Evolutionary conservation across 1,284 basidiomycete genomes (phyloP), one percentile per base, ranked within the genome.

Genomic region (Microbotryum violaceum): DNA sequence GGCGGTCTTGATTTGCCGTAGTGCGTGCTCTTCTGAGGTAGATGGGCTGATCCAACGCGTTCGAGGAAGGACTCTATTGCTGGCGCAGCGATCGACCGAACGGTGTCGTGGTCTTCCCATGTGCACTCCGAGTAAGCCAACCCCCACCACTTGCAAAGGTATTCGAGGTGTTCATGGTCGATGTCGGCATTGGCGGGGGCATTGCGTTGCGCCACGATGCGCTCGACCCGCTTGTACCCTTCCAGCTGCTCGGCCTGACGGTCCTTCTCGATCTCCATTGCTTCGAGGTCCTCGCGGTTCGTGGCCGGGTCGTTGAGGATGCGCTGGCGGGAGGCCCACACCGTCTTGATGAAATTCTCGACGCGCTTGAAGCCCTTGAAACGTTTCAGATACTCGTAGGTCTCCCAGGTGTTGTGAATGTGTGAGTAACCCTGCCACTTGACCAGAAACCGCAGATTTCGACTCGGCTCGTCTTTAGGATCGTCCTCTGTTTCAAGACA

Each of bases 61-160:
- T 78, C 76, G 61, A 89, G 82, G 78, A 88, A 97, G 3, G 83
- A 86, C 52, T 87, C 85, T 71, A 98, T 89, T 62, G 88, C 85
- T 7, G 81, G 80, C 56, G 78, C 73, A 0, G 79, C 80, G 44
- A 73, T 77, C 16, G 66, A 63, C 6, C 61, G 60, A 21, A 75
- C 63, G 10, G 68, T 70, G 56, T 75, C 74, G 64, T 85, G 81
- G 63, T 82, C 78, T 75, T 99, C 96, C 96, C 96, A 99, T 3
- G 96, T 98, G 74, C 90, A 90, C 70, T 97, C 88, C 62, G 89
- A 86, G 77, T 99, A 98, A 72, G 90, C 87, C 70, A 98, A 84
- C 46, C 87, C 87, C 73, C 85, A 87, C 96, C 96, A 99, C 78
- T 99, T 98, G 85, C 89, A 91, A 76, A 96, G 89, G 77, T 97